Conservation (phyloP, 2,329 filamentous ascomycete genomes). For the Atkinsonella texensis region DNA sequence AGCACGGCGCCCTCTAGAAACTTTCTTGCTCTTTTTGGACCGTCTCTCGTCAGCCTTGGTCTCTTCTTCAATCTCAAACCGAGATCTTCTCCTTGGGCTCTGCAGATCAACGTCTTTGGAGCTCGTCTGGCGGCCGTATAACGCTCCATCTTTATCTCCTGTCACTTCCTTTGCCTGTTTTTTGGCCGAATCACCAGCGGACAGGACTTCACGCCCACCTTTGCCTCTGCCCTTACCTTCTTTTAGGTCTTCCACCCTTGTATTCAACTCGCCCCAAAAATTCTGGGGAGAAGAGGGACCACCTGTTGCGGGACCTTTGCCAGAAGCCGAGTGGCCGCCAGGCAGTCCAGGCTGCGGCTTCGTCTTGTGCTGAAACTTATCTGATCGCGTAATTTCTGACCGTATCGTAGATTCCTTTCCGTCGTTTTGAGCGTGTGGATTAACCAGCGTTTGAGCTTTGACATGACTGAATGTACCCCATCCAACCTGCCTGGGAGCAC, state of each 20-base stretch:
- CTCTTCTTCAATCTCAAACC: conserved; percentile 19
- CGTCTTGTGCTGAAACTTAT: neutral
- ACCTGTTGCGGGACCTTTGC: neutral
- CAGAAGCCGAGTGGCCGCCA: neutral
- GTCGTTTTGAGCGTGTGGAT: conserved; percentile 5
- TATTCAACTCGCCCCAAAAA: conserved; percentile 16
- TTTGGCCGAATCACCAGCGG: neutral
- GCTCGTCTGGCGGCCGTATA: neutral
- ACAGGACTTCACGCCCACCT: neutral
- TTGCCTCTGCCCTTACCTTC: conserved; percentile 6
- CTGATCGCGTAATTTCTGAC: conserved; percentile 10
- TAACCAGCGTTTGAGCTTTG: conserved; percentile 7
- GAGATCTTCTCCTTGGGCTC: conserved; percentile 16
- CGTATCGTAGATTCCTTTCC: conserved; percentile 10
- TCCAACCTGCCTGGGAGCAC: conserved; percentile 7
- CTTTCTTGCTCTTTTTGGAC: conserved; percentile 14
- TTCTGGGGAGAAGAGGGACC: conserved; percentile 5
- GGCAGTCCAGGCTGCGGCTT: neutral
- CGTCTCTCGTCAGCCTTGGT: conserved; percentile 10
- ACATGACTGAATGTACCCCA: conserved; percentile 14
- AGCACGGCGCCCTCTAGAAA: conserved; percentile 7
- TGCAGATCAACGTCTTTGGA: conserved; percentile 7
- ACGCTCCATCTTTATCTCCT: neutral
- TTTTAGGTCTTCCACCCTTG: conserved; percentile 9
- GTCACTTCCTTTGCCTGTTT: neutral